A percentile compares a stretch with the other conserved stretches of the same genome.
phyloP scores from a whole-genome alignment of 805 yeast genomes.

The Saturnispora sekii region DNA sequence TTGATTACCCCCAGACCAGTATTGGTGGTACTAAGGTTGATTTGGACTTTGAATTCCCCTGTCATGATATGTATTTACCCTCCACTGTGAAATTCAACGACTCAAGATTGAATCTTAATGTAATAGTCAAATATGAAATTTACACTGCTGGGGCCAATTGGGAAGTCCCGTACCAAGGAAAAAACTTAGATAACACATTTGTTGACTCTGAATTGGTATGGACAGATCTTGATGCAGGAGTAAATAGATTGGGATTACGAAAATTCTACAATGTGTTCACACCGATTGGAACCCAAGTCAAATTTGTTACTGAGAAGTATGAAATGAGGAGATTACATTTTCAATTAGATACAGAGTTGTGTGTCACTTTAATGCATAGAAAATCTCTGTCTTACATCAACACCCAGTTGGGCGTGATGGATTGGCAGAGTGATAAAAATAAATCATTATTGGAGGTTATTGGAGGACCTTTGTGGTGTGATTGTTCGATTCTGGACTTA shows the following conservation, averaged over 20 bases:
- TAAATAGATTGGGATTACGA: not conserved
- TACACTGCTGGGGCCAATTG: not conserved
- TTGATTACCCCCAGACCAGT: not conserved
- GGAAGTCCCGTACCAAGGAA: slow-evolving; percentile 1
- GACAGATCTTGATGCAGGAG: not conserved
- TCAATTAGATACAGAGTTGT: not conserved
- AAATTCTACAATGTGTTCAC: slow-evolving; percentile 1
- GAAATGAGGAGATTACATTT: not conserved
- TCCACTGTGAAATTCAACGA: slow-evolving; percentile 1
- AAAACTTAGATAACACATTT: not conserved
- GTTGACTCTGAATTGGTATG: slow-evolving; percentile 1
- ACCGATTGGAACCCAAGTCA: slow-evolving; percentile 3
- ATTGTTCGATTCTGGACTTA: slow-evolving; percentile 2
- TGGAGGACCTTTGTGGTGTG: slow-evolving; percentile 2
- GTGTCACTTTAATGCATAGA: not conserved
- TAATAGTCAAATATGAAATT: not conserved
- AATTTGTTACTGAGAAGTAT: slow-evolving; percentile 1
- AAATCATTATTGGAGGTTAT: slow-evolving; percentile 1
- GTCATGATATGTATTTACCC: slow-evolving; percentile 7
- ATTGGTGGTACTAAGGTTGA: not conserved
- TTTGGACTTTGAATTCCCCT: slow-evolving; percentile 7
- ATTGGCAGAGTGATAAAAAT: not conserved
- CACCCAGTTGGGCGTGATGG: not conserved
- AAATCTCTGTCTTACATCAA: not conserved
- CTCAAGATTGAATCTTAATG: slow-evolving; percentile 3